Base-by-base conservation (phyloP, 1,284 basidiomycete genomes). In the Sanghuangporus sanghuang region DNA sequence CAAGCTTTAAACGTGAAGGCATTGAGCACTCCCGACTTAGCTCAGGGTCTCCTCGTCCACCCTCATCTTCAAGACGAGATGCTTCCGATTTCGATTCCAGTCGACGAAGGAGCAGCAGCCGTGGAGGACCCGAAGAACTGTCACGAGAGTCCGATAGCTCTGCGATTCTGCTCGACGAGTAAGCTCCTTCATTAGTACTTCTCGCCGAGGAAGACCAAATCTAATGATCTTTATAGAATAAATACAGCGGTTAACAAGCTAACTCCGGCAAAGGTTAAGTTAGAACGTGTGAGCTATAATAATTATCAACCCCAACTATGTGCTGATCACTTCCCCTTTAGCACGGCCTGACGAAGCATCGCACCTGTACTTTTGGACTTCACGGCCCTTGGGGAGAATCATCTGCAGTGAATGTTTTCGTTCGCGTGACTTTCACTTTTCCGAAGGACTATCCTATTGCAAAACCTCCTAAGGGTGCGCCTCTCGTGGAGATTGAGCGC, bases 401-500 rank as follows among this genome's bases (percentile, higher is more conserved):
- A 14, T 89, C 84, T 4, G 87, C 83, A 21, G 87, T 55, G 65
- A 62, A 65, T 55, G 64, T 90, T 4, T 95, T 93, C 77, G 86
- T 96, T 61, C 87, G 95, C 0, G 85, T 96, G n/a, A 90, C 92
- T 5, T 96, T 96, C 77, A 87, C 86, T 1, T 97, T 97, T 72
- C 95, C 95, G 0, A 81, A 85, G 38, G 84, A 85, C 55, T 98
- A 98, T 70, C 94, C 95, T 0, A 81, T 85, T 23, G 78, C 78
- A 0, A 67, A 69, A 0, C 78, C 86, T 59, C 84, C 87, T 0
- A 78, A 82, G 5, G 88, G 90, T 16, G 85, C 84, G 0, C 93
- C 94, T 0, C 81, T 81, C 2, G 84, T 96, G 54, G 92, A 95
- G 62, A 80, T 97, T 2, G 94, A 96, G 70, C 85, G 87, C 32